phyloP scores from a whole-genome alignment of 108 stramenopile genomes.

The Skeletonema potamos region DNA sequence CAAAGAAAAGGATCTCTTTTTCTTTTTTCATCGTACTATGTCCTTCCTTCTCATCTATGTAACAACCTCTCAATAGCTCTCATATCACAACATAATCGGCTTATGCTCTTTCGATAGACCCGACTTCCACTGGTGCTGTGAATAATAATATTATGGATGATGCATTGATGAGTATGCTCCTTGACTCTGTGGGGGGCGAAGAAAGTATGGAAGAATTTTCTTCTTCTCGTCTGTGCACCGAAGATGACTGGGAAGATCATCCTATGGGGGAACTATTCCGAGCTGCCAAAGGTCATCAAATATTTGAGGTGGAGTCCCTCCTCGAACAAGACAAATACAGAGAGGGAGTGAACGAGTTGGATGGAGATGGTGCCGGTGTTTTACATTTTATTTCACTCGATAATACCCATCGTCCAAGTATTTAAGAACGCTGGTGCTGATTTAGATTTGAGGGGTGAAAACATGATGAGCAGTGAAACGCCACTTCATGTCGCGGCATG shows the following conservation, averaged over 20 bases:
- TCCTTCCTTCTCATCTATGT: no score
- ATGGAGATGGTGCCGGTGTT: background rate
- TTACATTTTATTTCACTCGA: background rate
- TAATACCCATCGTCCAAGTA: background rate
- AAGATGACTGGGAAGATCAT: background rate
- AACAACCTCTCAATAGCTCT: no score
- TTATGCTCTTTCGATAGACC: no score
- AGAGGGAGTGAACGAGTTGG: background rate
- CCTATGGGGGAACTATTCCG: background rate
- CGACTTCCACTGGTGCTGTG: no score
- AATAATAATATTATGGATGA: background rate
- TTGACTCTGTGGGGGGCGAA: background rate
- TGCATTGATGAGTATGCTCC: background rate
- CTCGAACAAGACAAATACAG: background rate
- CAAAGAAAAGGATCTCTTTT: no score
- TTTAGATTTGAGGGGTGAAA: background rate
- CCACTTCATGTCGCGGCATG: background rate
- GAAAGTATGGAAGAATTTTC: background rate
- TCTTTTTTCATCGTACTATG: no score
- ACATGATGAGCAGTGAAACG: background rate
- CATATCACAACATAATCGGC: no score
- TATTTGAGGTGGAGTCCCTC: background rate
- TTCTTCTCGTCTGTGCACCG: background rate
- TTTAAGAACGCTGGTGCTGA: constrained; percentile 1
- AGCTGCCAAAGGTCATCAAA: background rate